Conservation (phyloP, 2,329 filamentous ascomycete genomes). For the Botryotinia convoluta region DNA sequence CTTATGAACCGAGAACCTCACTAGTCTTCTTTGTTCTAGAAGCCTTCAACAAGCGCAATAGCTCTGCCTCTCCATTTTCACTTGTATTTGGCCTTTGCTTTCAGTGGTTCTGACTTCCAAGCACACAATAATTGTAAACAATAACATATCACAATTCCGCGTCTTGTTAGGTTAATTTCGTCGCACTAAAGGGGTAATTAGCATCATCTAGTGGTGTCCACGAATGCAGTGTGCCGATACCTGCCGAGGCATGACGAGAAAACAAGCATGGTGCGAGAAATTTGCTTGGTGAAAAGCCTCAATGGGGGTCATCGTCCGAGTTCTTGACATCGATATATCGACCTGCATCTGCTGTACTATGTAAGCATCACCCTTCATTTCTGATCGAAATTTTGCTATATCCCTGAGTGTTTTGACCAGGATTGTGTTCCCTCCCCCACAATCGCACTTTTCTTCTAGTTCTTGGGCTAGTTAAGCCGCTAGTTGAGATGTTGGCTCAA, state of each 20-base stretch:
- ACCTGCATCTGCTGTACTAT: conserved; percentile 15
- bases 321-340: background rate
- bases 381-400: background rate
- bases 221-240: conserved; percentile 5
- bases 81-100: background rate
- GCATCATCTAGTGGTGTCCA: background rate
- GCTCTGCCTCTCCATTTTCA: background rate
- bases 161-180: background rate
- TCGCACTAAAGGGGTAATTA: background rate
- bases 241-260: conserved; percentile 11
- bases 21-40: background rate
- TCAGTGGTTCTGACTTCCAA: background rate
- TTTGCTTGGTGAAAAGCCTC: background rate
- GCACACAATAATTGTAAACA: background rate
- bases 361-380: conserved; percentile 3
- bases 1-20: conserved; percentile 7
- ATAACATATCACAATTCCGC: background rate
- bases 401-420: background rate
- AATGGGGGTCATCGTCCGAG: background rate
- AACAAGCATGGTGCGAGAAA: background rate
- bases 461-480: background rate
- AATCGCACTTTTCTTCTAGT: background rate
- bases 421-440: background rate
- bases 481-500: background rate
- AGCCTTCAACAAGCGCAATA: background rate